Conservation (phyloP, 2,329 filamentous ascomycete species). For the Cladosporium oxysporum region DNA sequence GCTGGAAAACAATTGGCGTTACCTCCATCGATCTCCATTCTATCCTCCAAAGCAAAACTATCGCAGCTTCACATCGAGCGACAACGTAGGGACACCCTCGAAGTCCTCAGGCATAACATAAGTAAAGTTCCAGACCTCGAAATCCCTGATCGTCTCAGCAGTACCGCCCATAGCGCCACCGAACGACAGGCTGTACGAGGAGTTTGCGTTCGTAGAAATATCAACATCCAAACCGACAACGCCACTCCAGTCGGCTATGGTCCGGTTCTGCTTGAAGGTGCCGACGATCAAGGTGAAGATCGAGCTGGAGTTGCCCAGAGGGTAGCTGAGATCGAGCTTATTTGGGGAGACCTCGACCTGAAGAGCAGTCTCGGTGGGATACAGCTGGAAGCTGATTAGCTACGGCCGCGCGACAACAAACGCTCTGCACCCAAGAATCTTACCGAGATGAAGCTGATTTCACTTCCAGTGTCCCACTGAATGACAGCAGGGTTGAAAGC, state of each 20-base stretch:
- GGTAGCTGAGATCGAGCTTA: slow-evolving; percentile 55
- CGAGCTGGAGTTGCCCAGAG: slow-evolving; percentile 48
- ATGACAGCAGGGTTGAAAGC: slow-evolving; percentile 62
- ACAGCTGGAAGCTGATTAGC: slow-evolving; percentile 29
- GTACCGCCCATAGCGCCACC: slow-evolving; percentile 45
- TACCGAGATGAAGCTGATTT: slow-evolving; percentile 25
- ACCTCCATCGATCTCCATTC: neutral
- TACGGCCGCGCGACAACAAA: slow-evolving; percentile 24
- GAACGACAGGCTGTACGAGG: slow-evolving; percentile 46
- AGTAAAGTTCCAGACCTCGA: slow-evolving; percentile 47
- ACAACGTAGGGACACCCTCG: slow-evolving; percentile 4
- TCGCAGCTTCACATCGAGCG: slow-evolving; percentile 8
- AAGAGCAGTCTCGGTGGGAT: slow-evolving; percentile 21
- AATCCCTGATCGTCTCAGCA: slow-evolving; percentile 40
- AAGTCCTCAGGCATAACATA: slow-evolving; percentile 33
- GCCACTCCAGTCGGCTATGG: slow-evolving; percentile 50
- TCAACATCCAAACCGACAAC: slow-evolving; percentile 51
- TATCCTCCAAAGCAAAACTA: neutral
- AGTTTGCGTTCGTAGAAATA: slow-evolving; percentile 49
- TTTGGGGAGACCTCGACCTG: slow-evolving; percentile 32
- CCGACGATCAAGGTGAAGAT: slow-evolving; percentile 55
- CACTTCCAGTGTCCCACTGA: slow-evolving; percentile 53
- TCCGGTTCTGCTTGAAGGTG: slow-evolving; percentile 48
- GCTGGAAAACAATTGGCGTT: neutral
- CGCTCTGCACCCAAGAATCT: slow-evolving; percentile 26